Conservation (phyloP, 2,329 filamentous ascomycete species). For the Daldinia sp. region DNA sequence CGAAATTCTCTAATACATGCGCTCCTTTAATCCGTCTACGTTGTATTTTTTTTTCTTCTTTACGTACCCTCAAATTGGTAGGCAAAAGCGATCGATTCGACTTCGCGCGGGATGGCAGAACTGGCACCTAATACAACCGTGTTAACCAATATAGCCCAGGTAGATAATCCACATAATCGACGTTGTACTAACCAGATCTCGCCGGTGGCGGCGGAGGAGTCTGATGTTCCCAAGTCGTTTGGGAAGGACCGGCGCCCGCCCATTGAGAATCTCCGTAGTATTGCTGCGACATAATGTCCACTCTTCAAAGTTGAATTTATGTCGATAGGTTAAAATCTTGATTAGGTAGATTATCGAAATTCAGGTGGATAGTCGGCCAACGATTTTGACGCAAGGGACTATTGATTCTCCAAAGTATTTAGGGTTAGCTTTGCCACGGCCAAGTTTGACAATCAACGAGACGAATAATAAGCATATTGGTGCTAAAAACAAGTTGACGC, state of each 20-base stretch:
- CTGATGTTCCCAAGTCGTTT: constrained; percentile 79
- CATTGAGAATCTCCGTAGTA: constrained; percentile 54
- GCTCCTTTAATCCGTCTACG: constrained; percentile 8
- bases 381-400: constrained; percentile 10
- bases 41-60: constrained; percentile 23
- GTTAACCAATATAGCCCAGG: constrained; percentile 45
- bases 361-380: constrained; percentile 5
- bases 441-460: constrained; percentile 3
- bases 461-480: constrained; percentile 2
- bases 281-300: constrained; percentile 51
- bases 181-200: constrained; percentile 69
- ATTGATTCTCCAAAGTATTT: constrained; percentile 18
- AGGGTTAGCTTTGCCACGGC: constrained; percentile 27
- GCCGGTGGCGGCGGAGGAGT: constrained; percentile 72
- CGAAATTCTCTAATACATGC: constrained; percentile 21
- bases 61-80: constrained; percentile 90
- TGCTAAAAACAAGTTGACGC: not conserved
- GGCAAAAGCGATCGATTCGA: constrained; percentile 80
- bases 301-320: not conserved
- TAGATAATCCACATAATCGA: not conserved
- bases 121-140: constrained; percentile 69
- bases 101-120: constrained; percentile 77
- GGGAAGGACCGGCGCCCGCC: constrained; percentile 59
- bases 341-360: constrained; percentile 5
- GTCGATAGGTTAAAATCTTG: constrained; percentile 12